phyloP scores from a whole-genome alignment of 306 rosid species.

The Vicia sativa region DNA sequence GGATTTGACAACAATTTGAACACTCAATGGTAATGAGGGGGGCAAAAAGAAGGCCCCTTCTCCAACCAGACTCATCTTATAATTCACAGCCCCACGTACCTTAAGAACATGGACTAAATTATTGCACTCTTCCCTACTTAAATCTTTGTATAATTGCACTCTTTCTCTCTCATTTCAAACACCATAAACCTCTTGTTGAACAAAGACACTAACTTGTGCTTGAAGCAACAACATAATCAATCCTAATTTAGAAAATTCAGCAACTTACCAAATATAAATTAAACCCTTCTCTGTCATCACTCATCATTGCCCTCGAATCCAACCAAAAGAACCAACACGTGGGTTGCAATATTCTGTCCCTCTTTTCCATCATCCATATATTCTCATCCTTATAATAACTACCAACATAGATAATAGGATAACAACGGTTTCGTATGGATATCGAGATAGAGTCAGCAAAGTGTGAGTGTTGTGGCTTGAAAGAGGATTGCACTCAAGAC shows the following conservation, averaged over 20 bases:
- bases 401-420: not conserved
- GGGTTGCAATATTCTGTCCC: constrained; percentile 6
- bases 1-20: not conserved
- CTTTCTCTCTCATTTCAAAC: constrained; percentile 39
- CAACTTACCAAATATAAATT: constrained; percentile 28
- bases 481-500: constrained; percentile 87
- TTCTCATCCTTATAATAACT: not conserved
- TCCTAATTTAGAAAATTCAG: constrained; percentile 31
- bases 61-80: constrained; percentile 57
- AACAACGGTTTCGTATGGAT: not conserved
- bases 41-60: constrained; percentile 49
- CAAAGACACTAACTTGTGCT: constrained; percentile 44
- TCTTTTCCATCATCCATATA: not conserved
- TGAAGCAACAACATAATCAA: constrained; percentile 49
- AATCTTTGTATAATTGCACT: constrained; percentile 37
- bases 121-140: constrained; percentile 56
- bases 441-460: constrained; percentile 33
- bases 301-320: constrained; percentile 4
- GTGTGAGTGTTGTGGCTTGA: constrained; percentile 87
- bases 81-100: constrained; percentile 71
- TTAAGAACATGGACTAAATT: constrained; percentile 88
- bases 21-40: constrained; percentile 43
- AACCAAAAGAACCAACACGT: constrained; percentile 10
- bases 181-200: constrained; percentile 40
- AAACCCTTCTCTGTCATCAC: constrained; percentile 5